Percentiles rank a stretch among this genome's conserved stretches.
Evolutionary conservation across 257 asterid genomes (phyloP).

Genomic region (Solanum commersonii): DNA sequence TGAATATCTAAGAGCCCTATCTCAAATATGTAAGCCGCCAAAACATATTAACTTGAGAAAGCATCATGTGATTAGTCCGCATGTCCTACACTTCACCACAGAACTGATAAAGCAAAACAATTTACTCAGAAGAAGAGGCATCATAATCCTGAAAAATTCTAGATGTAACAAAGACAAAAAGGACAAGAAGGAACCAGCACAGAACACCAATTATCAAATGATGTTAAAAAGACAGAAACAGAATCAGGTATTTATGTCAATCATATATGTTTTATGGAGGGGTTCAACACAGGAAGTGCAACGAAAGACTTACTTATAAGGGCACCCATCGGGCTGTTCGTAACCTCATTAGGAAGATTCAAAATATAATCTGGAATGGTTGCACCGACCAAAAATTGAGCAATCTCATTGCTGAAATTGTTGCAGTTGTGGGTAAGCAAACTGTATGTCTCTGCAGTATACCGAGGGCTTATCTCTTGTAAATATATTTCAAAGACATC

Average conservation of each 20-base stretch:
- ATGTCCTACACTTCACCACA: not conserved
- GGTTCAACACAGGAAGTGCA: not conserved
- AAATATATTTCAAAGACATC: slow-evolving; percentile 78
- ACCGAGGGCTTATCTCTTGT: slow-evolving; percentile 73
- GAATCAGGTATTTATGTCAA: not conserved
- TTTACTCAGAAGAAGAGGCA: not conserved
- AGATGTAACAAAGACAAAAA: not conserved
- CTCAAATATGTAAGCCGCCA: not conserved
- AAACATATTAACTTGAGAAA: not conserved
- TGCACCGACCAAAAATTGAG: not conserved
- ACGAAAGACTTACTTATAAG: slow-evolving; percentile 8
- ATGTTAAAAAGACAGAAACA: not conserved
- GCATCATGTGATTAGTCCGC: not conserved
- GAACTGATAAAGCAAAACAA: not conserved
- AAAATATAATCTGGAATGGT: not conserved
- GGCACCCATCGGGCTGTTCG: slow-evolving; percentile 92
- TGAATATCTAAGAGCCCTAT: not conserved
- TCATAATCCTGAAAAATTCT: not conserved
- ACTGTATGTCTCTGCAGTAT: slow-evolving; percentile 80
- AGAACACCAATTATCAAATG: not conserved
- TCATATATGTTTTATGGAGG: not conserved
- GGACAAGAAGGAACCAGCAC: not conserved
- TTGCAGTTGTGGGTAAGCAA: slow-evolving; percentile 81
- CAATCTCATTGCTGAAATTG: slow-evolving; percentile 79
- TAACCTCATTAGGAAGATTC: slow-evolving; percentile 10